Conservation (phyloP, 2,329 filamentous ascomycete genomes). For the Thielaviopsis punctulata region DNA sequence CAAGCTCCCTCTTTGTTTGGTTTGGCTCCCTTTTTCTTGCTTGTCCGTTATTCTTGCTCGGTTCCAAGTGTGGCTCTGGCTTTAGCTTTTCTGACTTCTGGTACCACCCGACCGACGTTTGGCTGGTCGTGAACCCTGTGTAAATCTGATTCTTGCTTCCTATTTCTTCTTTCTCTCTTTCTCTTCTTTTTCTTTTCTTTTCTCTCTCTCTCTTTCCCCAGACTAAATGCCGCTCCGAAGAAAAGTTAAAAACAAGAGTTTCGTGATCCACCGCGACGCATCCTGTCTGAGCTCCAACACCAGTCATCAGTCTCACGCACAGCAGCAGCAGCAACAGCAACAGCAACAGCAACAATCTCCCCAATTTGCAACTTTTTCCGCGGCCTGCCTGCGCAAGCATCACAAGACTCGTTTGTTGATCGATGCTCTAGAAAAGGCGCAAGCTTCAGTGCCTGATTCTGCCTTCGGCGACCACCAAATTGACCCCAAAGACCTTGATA, state of each 20-base stretch:
- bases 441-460: background rate
- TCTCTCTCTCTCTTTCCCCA: background rate
- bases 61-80: background rate
- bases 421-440: background rate
- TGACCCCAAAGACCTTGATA: constrained; percentile 1
- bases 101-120: too few species aligned
- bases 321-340: background rate
- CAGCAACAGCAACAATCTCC: background rate
- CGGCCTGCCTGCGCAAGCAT: background rate
- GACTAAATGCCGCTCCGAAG: constrained; percentile 11
- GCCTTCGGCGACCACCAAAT: background rate
- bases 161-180: background rate
- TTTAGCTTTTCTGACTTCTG: background rate
- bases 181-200: background rate
- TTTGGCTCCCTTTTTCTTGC: background rate
- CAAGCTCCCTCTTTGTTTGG: background rate
- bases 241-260: constrained; percentile 5
- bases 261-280: constrained; percentile 12
- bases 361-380: background rate
- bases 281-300: constrained; percentile 12
- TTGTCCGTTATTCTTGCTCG: background rate
- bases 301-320: constrained; percentile 4
- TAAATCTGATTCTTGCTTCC: background rate
- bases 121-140: background rate
- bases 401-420: background rate